Base-by-base conservation (phyloP, 78 protist genomes). In the Ministeria vibrans region DNA sequence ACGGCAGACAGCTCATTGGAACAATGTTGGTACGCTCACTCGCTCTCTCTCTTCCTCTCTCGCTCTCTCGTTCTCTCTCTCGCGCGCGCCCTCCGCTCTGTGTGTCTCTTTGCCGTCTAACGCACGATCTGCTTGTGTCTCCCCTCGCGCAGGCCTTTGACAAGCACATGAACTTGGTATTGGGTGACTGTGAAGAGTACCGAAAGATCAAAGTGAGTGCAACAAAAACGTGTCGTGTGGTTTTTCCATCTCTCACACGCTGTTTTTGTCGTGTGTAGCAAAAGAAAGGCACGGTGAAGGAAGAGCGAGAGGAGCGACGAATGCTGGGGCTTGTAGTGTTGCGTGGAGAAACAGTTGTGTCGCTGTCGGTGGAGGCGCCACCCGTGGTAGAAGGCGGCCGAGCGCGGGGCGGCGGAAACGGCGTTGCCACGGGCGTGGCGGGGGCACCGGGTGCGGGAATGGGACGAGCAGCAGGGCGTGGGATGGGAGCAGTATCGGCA, bases 161-260 rank as follows among this genome's bases (percentile, higher is more conserved):
- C 84, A 92, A 93, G 80, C 98, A 95, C 91, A 95, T 97, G 98
- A 97, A 97, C 80, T 43, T 97, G 41, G 97, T 96, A 36, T 84
- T 97, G 5, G 86, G 93, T 30, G 99, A 95, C 75, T 83, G 86
- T 64, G 97, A 92, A 42, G 99, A 97, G 75, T 89, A 75, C 77
- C 76, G 98, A 28, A 61, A 75, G 25, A 55, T 93, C 51, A 79
- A 82, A 61, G 89, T 34, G 49, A 7, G 72, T 15, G 38, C 32
- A 15, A 15, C 72, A 66, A 39, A 15, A 38, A 66, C 13, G 49
- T 7, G 72, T 15, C 13, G 13, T 38, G 72, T 38, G 7, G 27
- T 38, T 7, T 13, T 7, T 15, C 7, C 72, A 13, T 39, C 30
- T 34, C 49, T 38, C 41, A 66, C 7, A 38, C 7, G 13, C 7